Base-by-base conservation (phyloP, 2,329 filamentous ascomycete species). In the Tolypocladium tropicale region DNA sequence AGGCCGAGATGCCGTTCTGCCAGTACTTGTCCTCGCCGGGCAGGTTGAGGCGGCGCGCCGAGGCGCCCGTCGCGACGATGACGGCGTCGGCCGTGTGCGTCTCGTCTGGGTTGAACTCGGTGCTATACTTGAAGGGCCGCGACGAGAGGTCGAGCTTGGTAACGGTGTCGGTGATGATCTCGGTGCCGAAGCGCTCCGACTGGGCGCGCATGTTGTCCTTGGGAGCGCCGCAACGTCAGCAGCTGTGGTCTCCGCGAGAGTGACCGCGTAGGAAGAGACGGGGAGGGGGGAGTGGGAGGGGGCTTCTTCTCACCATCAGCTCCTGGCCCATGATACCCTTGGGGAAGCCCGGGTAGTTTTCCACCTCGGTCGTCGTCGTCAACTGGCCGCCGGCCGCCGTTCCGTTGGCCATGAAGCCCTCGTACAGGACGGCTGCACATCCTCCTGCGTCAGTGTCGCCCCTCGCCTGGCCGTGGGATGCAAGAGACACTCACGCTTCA, bases 331-430 rank as follows among this genome's bases (percentile, higher is more conserved):
- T 88, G 71, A 99, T 91, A 61, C 87, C 89, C 65, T 89, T 83
- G 67, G 89, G 88, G 77, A 97, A 99, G 52, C 94, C 94, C 30
- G 94, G 94, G 75, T 88, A 99, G 82, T 99, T 99, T 79, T 99
- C 94, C 58, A 99, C 85, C 64, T 99, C 95, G 67, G 95, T 97
- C 55, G 94, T 99, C 30, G 95, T 99, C 55, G 95, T 99, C 64
- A 99, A 81, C 80, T 99, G 94, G 57, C 94, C 94, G 64, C 94
- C 94, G 49, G 94, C 90, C 7, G 94, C 94, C 66, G 95, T 95
- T 68, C 93, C 94, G 69, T 96, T 94, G 66, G 94, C 94, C 72
- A 99, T 85, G 82, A 99, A 96, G 65, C 94, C 94, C 77, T 99
- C 94, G 72, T 97, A 99, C 64, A 99, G 81, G 60, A 96, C 89